Evolutionary conservation across 2,329 filamentous ascomycete species (phyloP), one percentile per base, ranked within the genome.

Genomic region (Pseudopithomyces maydicus): DNA sequence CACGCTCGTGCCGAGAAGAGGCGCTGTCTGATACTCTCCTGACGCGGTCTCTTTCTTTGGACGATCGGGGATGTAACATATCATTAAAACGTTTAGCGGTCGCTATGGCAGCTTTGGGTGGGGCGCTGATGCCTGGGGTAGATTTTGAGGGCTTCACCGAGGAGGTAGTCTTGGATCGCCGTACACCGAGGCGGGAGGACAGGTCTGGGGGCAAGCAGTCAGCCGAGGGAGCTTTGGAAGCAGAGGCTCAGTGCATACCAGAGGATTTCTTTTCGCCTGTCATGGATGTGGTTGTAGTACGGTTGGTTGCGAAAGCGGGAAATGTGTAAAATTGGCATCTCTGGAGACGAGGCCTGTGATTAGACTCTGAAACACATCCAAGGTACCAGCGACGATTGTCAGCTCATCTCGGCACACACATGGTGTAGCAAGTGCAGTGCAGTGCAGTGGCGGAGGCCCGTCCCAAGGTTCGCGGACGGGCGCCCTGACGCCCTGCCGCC

Each of bases 71-170:
- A 12, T 61, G 58, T 6, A 74, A 59, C 65, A 74, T 73, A 39
- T 74, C 70, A 65, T 72, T 69, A 45, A 74, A 66, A 10, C 47
- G 60, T 41, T 71, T 73, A 15, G 59, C 50, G 32, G 69, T 55
- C 20, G 65, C 59, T 44, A 70, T 56, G 8, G 70, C 67, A 22
- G 70, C 71, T 59, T 69, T 74, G 14, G 73, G 71, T 10, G 72
- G 70, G 3, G 70, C 63, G 26, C 57, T 67, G 44, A 71, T 70
- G 6, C 64, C 54, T 36, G 55, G 51, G 6, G 70, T 50, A 17
- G 67, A 45, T 58, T 70, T 72, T 4, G 63, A 58, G 4, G 61
- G 66, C 20, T 64, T 71, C 17, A 66, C 62, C 22, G 67, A 46
- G 14, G 67, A 44, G 14, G 50, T 17, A 63, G 42, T 48, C 68